Evolutionary conservation across 139 green algal species (phyloP).

Genomic region (Chlamydomonas sphaeroides): DNA sequence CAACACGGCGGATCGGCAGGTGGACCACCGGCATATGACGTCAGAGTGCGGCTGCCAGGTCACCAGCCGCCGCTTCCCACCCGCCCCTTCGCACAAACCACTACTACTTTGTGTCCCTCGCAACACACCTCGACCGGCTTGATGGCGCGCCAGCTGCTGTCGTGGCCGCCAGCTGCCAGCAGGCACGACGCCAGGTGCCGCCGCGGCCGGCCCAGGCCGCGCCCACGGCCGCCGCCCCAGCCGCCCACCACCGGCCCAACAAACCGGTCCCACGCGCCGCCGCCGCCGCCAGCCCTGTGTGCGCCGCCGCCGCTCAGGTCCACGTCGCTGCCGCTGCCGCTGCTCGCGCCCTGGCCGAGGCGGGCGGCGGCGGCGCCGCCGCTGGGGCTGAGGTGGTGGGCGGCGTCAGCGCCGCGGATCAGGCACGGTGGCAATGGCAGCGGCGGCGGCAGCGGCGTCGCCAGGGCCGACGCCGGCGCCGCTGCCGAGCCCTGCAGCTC

Average conservation of each 20-base stretch:
- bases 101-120: too few species aligned
- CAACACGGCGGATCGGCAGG: too few species aligned
- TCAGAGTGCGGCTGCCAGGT: too few species aligned
- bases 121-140: slow-evolving; percentile 51
- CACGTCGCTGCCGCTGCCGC: neutral
- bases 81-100: too few species aligned
- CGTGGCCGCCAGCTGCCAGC: slow-evolving; percentile 49
- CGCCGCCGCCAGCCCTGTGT: neutral
- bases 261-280: too few species aligned
- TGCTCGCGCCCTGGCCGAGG: too few species aligned
- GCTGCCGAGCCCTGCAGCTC: neutral
- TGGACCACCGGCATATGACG: too few species aligned
- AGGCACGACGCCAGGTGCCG: slow-evolving; percentile 25
- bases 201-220: slow-evolving; percentile 6
- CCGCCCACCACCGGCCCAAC: too few species aligned
- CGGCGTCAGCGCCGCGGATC: neutral
- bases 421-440: neutral
- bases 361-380: too few species aligned
- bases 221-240: neutral
- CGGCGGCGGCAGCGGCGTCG: neutral
- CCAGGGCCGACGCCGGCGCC: neutral
- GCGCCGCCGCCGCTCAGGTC: neutral
- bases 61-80: too few species aligned
- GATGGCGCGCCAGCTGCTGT: slow-evolving; percentile 51
- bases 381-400: too few species aligned